Conservation (phyloP, 495 filamentous ascomycete species). For the Staphylotrichum tortipilum region DNA sequence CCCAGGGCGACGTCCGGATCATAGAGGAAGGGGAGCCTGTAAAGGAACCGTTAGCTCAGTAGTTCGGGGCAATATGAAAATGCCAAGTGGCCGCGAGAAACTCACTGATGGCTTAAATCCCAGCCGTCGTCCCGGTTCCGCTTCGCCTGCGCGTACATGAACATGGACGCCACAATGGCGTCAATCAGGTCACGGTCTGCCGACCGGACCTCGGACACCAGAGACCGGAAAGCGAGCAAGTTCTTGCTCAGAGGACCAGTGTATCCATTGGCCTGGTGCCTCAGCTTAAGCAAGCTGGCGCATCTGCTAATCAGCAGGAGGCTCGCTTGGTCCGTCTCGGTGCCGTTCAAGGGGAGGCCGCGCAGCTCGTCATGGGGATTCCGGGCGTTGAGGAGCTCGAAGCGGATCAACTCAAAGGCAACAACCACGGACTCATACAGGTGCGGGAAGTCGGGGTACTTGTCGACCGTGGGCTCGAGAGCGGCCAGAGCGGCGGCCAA, state of each 20-base stretch:
- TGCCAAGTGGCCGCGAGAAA: slow-evolving; percentile 6
- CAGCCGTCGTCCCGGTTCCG: slow-evolving; percentile 62
- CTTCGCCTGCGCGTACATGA: slow-evolving; percentile 67
- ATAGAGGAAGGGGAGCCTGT: slow-evolving; percentile 74
- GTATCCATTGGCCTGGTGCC: slow-evolving; percentile 80
- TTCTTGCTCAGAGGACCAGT: slow-evolving; percentile 90
- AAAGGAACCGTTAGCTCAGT: slow-evolving; percentile 27
- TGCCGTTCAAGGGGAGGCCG: slow-evolving; percentile 43
- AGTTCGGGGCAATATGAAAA: neutral
- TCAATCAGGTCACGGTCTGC: slow-evolving; percentile 76
- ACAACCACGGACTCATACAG: slow-evolving; percentile 47
- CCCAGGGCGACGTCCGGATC: slow-evolving; percentile 79
- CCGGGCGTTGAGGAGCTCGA: slow-evolving; percentile 63
- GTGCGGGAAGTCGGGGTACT: slow-evolving; percentile 40
- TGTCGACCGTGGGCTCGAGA: slow-evolving; percentile 53
- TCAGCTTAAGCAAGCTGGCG: slow-evolving; percentile 69
- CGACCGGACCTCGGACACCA: slow-evolving; percentile 69
- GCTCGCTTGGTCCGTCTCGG: slow-evolving; percentile 51
- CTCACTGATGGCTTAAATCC: slow-evolving; percentile 64
- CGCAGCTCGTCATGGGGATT: slow-evolving; percentile 45
- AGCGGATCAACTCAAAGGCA: slow-evolving; percentile 69
- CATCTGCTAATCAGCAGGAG: slow-evolving; percentile 77
- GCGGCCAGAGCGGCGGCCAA: slow-evolving; percentile 58
- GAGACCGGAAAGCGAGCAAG: slow-evolving; percentile 75
- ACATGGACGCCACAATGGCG: slow-evolving; percentile 64